phyloP scores from a whole-genome alignment of 2,329 filamentous ascomycete genomes.

The Aspergillus calidoustus region DNA sequence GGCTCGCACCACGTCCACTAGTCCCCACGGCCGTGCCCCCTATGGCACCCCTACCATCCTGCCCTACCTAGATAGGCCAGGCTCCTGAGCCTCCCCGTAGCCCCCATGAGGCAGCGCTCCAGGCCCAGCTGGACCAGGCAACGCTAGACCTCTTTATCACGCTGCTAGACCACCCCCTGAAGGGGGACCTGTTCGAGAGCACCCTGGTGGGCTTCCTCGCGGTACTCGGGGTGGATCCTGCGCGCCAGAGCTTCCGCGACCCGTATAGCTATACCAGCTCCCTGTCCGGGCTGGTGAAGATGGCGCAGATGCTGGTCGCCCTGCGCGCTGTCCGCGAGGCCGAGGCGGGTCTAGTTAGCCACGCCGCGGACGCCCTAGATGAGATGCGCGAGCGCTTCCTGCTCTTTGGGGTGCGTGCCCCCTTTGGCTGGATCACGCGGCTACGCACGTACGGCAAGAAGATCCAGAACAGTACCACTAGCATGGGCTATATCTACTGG shows the following conservation, averaged over 20 bases:
- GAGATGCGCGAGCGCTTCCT: neutral
- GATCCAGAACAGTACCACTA: conserved; percentile 11
- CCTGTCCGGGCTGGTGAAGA: conserved; percentile 9
- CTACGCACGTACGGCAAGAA: conserved; percentile 9
- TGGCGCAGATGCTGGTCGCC: conserved; percentile 9
- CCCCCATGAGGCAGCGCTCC: too few species aligned
- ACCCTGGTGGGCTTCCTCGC: too few species aligned
- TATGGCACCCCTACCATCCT: too few species aligned
- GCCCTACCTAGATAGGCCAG: too few species aligned
- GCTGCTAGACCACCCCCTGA: too few species aligned
- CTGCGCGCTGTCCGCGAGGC: neutral
- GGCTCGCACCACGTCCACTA: too few species aligned
- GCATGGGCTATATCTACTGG: conserved; percentile 13
- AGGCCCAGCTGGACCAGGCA: too few species aligned
- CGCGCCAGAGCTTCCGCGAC: conserved; percentile 3
- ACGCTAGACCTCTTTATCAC: too few species aligned
- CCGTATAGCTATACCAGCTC: conserved; percentile 9
- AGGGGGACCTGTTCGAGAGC: too few species aligned
- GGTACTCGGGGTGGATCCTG: too few species aligned
- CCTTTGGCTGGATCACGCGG: conserved; percentile 2
- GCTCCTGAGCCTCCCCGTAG: too few species aligned
- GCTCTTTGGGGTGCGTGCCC: neutral
- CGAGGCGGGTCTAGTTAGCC: neutral
- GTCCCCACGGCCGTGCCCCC: too few species aligned
- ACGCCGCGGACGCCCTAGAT: neutral